phyloP scores from a whole-genome alignment of 73 alveolate species.

The Symbiodinium natans region DNA sequence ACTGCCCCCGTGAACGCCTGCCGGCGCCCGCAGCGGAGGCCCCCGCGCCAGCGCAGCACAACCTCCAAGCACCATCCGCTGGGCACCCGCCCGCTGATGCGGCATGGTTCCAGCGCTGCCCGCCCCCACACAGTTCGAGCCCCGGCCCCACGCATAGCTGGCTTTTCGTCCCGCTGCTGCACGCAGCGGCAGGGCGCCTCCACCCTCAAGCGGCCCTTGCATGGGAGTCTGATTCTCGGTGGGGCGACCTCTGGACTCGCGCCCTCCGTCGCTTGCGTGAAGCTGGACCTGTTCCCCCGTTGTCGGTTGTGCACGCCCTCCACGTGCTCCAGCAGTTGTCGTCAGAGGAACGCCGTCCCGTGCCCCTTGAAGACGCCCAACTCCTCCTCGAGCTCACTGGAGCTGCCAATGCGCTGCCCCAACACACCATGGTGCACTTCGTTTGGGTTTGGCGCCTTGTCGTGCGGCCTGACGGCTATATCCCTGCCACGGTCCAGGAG shows the following conservation, averaged over 20 bases:
- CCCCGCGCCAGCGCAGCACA: background rate
- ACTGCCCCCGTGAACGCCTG: background rate
- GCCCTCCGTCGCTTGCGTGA: background rate
- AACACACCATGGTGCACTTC: background rate
- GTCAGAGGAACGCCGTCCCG: background rate
- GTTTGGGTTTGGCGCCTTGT: background rate
- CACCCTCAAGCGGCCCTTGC: background rate
- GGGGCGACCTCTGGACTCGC: background rate
- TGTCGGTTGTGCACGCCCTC: background rate
- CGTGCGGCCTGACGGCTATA: background rate
- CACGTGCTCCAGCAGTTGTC: background rate
- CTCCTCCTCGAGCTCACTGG: background rate
- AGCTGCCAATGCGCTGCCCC: background rate
- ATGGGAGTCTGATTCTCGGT: background rate
- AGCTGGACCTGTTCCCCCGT: background rate
- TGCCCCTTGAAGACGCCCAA: background rate
- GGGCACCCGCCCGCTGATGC: background rate
- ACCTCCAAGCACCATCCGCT: background rate
- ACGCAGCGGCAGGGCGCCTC: background rate
- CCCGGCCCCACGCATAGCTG: background rate
- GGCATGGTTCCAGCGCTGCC: background rate
- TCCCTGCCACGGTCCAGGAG: constrained; percentile 31
- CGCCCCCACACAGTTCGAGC: background rate
- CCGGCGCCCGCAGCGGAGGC: background rate
- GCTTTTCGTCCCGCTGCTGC: constrained; percentile 41